phyloP scores from a whole-genome alignment of 139 green algal species.

The Edaphochlamys debaryana region DNA sequence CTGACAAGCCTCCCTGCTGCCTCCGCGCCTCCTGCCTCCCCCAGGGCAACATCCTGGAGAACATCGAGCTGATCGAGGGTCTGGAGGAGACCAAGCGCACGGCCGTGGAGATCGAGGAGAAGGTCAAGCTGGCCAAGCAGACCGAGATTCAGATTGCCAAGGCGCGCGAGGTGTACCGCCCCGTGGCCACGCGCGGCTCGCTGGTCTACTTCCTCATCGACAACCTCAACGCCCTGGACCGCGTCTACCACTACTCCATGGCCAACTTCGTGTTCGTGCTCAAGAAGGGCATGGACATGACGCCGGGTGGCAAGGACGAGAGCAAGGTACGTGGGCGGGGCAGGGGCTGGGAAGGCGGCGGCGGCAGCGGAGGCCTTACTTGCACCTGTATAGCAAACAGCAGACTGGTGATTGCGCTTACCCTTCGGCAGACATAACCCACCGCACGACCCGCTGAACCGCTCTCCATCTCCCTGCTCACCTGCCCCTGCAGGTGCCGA shows the following conservation, averaged over 20 bases:
- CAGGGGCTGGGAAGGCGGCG: no score
- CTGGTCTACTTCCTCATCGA: slow-evolving; percentile 94
- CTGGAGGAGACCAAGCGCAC: slow-evolving; percentile 94
- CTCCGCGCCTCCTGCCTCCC: no score
- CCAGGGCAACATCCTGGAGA: slow-evolving; percentile 93
- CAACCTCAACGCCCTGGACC: slow-evolving; percentile 86
- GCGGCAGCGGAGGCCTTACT: no score
- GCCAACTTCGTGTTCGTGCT: slow-evolving; percentile 90
- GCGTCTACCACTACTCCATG: slow-evolving; percentile 95
- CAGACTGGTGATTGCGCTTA: no score
- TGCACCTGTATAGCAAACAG: no score
- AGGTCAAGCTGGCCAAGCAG: slow-evolving; percentile 79
- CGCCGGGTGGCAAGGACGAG: slow-evolving; percentile 71
- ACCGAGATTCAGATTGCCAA: slow-evolving; percentile 81
- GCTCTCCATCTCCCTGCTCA: no score
- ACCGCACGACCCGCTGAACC: no score
- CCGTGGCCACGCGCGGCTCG: slow-evolving; percentile 83
- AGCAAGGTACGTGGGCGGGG: no score
- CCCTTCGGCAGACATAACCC: no score
- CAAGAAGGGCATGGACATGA: slow-evolving; percentile 85
- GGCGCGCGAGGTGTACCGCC: slow-evolving; percentile 84
- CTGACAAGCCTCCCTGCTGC: no score
- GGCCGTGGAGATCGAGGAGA: slow-evolving; percentile 84
- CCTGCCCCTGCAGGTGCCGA: slow-evolving; percentile 48
- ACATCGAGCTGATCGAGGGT: slow-evolving; percentile 91